Percentiles rank a stretch among this genome's conserved stretches.
phyloP scores from a whole-genome alignment of 257 asterid species.

The Mentha longifolia region DNA sequence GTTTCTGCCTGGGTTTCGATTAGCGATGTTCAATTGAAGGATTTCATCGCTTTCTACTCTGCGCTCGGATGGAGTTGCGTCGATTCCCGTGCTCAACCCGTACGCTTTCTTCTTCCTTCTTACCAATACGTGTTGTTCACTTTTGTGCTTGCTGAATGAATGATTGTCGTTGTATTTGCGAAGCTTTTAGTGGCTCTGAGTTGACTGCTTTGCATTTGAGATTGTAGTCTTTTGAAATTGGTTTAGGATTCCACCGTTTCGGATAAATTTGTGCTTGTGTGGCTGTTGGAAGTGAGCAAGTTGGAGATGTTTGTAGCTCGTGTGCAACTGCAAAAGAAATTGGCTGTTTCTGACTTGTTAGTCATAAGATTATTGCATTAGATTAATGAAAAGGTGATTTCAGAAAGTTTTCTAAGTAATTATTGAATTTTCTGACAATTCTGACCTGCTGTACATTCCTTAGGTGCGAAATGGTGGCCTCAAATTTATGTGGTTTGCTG shows the following conservation, averaged over 20 bases:
- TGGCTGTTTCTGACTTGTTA: background rate
- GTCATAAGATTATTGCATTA: background rate
- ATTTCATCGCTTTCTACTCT: constrained; percentile 55
- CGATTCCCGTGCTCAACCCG: constrained; percentile 82
- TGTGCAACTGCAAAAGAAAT: background rate
- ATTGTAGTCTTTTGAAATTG: constrained; percentile 26
- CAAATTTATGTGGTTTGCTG: background rate
- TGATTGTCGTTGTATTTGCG: constrained; percentile 10
- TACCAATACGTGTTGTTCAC: background rate
- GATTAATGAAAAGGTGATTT: background rate
- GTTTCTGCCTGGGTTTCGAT: constrained; percentile 75
- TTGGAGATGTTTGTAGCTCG: constrained; percentile 2
- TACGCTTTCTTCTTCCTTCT: constrained; percentile 32
- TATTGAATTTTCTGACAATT: background rate
- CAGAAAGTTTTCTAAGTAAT: background rate
- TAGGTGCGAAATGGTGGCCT: background rate
- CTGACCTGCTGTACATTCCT: background rate
- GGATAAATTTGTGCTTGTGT: constrained; percentile 4
- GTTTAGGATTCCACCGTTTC: constrained; percentile 18
- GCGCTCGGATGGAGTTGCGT: constrained; percentile 83
- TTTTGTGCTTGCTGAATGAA: too few relatives aligned
- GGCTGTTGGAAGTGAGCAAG: constrained; percentile 15
- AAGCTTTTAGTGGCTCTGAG: background rate
- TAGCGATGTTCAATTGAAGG: constrained; percentile 55
- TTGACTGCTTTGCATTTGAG: constrained; percentile 3